Base-by-base conservation (phyloP, 2,329 filamentous ascomycete species). In the Teratosphaeria pseudoeucalypti region DNA sequence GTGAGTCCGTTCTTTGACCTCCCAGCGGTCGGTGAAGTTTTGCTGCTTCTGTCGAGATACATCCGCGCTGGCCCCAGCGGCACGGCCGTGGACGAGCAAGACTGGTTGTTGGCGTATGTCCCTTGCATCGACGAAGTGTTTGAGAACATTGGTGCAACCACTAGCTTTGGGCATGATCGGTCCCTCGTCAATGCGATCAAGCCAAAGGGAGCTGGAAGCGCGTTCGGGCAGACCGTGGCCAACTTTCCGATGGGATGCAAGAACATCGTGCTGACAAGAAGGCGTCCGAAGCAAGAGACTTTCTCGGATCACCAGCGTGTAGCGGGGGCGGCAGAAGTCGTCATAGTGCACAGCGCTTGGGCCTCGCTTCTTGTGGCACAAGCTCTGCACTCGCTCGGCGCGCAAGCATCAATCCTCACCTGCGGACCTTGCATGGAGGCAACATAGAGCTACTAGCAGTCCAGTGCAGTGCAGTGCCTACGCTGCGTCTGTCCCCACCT, bases 301-400 rank as follows among this genome's bases (percentile, higher is more conserved):
- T 54, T 34, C 6, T n/a, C 27, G 53, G 16, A 32, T 54, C 26
- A 54, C 19, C 53, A 54, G 53, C 4, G 16, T 58, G 54, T 37
- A 32, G 34, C 52, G 34, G 52, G 23, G n/a, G 52, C n/a, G 32
- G 34, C 34, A 49, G 39, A 19, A 34, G 16, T 26, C 57, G 57
- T 58, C 57, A 58, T 58, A 34, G 57, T 32, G 16, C 34, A 55
- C 14, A 52, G 57, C 26, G 52, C 57, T 34, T 34, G 29, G 54
- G 54, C 53, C 57, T 26, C 27, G 39, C 43, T 34, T 47, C 57
- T 55, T 58, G 59, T 58, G 56, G 26, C 52, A 61, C 57, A 34
- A 29, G 23, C 29, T 58, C 57, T 37, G 54, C 59, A 64, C 62
- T 63, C 64, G 58, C 52, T 58, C 58, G 47, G 34, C 52, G 53